Percentiles rank a stretch among this genome's conserved stretches.
These are phyloP conservation scores for Didymella pomorum DNA, from an alignment of 2,329 filamentous ascomycete genomes.

Conservation along the genomic window DNA sequence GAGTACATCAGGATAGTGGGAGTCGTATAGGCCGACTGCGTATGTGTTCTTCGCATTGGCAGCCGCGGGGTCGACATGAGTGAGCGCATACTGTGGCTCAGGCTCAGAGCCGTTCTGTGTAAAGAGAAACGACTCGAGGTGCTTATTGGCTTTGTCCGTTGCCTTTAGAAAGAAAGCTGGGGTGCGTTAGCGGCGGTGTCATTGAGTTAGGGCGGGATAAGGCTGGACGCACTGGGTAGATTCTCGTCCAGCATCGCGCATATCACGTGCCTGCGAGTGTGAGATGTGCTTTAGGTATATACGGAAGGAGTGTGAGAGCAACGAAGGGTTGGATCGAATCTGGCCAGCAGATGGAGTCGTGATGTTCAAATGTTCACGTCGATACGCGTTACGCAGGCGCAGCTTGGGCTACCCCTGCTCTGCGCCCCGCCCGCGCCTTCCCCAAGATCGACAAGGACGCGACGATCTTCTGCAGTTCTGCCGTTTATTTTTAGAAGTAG, in stretches of 20 bases:
- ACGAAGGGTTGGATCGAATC: not conserved
- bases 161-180: conserved; percentile 68
- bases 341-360: conserved; percentile 15
- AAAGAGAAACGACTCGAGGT: conserved; percentile 64
- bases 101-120: conserved; percentile 83
- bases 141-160: conserved; percentile 57
- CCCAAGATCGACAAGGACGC: conserved; percentile 2
- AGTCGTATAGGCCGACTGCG: conserved; percentile 83
- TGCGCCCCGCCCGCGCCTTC: conserved; percentile 17
- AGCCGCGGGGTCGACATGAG: conserved; percentile 75
- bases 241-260: conserved; percentile 86
- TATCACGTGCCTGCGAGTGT: conserved; percentile 14
- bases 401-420: conserved; percentile 14
- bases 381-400: conserved; percentile 23
- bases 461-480: conserved; percentile 8
- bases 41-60: conserved; percentile 81
- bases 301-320: not conserved
- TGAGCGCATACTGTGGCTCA: conserved; percentile 79
- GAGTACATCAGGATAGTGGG: conserved; percentile 79
- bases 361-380: conserved; percentile 15
- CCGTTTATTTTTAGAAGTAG: conserved; percentile 17
- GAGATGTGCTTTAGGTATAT: not conserved
- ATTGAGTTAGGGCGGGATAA: not conserved
- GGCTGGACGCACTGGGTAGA: conserved; percentile 68
- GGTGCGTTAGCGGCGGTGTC: conserved; percentile 14